Conservation (phyloP, 23 red algal species). For the Pyropia haitanensis region DNA sequence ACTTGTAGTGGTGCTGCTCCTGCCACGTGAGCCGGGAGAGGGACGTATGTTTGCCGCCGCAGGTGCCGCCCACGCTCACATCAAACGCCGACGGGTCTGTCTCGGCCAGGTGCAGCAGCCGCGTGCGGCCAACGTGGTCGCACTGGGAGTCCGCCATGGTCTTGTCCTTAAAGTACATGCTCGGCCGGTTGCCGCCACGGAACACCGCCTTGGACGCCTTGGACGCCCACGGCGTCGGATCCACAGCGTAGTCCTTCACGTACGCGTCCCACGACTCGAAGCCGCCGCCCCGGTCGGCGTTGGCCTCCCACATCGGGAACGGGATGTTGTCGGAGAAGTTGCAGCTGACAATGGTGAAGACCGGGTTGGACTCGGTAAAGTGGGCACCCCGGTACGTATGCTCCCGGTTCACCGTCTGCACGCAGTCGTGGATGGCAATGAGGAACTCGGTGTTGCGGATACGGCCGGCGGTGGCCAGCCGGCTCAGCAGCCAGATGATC, state of each 20-base stretch:
- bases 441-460: conserved; percentile 76
- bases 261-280: conserved; percentile 69
- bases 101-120: conserved; percentile 29
- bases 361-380: conserved; percentile 49
- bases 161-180: conserved; percentile 66
- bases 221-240: conserved; percentile 44
- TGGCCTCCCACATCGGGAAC: conserved; percentile 90
- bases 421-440: conserved; percentile 92
- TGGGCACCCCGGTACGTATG: conserved; percentile 55
- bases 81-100: conserved; percentile 47
- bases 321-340: conserved; percentile 91
- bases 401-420: conserved; percentile 75
- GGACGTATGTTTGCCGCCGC: conserved; percentile 22
- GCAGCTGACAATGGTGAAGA: conserved; percentile 85
- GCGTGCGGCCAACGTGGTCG: conserved; percentile 40
- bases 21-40: conserved; percentile 38
- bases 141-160: conserved; percentile 49
- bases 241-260: conserved; percentile 29
- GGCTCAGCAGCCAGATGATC: conserved; percentile 54
- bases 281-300: conserved; percentile 46
- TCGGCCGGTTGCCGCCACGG: conserved; percentile 67
- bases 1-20: conserved; percentile 73
- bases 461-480: conserved; percentile 43
- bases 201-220: conserved; percentile 72
- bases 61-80: conserved; percentile 65